phyloP scores from a whole-genome alignment of 2,329 filamentous ascomycete genomes.

The Alternaria burnsii region DNA sequence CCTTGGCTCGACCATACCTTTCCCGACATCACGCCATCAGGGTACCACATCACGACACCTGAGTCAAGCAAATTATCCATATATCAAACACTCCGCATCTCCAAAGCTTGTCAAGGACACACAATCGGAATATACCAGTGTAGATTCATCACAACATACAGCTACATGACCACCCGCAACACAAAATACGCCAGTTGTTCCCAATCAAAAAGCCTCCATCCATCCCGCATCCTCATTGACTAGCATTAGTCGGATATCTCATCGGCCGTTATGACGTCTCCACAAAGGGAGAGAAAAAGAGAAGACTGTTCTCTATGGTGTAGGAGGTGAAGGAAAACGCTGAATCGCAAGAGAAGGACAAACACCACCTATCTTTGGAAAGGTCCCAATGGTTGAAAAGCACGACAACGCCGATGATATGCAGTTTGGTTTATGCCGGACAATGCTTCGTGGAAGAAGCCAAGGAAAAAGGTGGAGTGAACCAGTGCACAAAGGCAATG shows the following conservation, averaged over 20 bases:
- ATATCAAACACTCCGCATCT: conserved; percentile 8
- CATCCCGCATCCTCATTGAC: conserved; percentile 15
- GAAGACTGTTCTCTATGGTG: conserved; percentile 26
- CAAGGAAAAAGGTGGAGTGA: conserved; percentile 21
- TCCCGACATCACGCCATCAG: conserved; percentile 28
- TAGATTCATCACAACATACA: conserved; percentile 2
- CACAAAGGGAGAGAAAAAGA: conserved; percentile 11
- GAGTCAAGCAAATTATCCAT: background rate
- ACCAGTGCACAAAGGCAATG: background rate
- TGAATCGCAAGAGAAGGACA: conserved; percentile 34
- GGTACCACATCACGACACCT: conserved; percentile 16
- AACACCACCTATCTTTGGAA: conserved; percentile 20
- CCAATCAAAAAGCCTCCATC: conserved; percentile 7
- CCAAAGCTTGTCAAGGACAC: background rate
- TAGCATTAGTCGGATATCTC: conserved; percentile 38
- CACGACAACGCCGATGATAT: conserved; percentile 44
- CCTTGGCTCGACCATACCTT: background rate
- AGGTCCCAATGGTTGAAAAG: background rate
- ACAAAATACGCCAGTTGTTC: conserved; percentile 15
- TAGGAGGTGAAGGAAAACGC: conserved; percentile 38
- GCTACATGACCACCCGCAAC: conserved; percentile 2
- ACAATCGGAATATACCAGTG: conserved; percentile 3
- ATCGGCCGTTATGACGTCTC: conserved; percentile 34
- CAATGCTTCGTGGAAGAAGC: conserved; percentile 26
- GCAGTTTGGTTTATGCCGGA: conserved; percentile 30